Conservation (phyloP, 2,329 filamentous ascomycete genomes). For the Hypoxylon sp. region DNA sequence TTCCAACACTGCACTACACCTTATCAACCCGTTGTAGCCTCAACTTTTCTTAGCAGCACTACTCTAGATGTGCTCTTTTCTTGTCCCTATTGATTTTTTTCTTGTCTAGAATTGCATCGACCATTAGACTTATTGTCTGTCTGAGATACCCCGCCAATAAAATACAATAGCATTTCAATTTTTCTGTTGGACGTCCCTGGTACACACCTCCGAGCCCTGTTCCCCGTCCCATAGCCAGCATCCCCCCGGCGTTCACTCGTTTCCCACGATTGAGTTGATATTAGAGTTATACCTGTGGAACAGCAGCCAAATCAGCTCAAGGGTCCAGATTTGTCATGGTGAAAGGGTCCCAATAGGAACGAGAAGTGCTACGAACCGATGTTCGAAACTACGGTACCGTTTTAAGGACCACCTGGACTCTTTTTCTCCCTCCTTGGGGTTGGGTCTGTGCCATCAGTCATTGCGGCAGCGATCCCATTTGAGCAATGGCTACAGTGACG, state of each 20-base stretch:
- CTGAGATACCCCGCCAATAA: conserved; percentile 35
- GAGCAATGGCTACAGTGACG: conserved; percentile 45
- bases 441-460: conserved; percentile 33
- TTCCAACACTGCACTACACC: conserved; percentile 24
- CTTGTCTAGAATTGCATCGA: conserved; percentile 40
- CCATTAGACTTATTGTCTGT: conserved; percentile 39
- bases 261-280: conserved; percentile 22
- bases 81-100: conserved; percentile 23
- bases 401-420: conserved; percentile 23
- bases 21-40: conserved; percentile 25
- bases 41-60: conserved; percentile 15
- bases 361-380: conserved; percentile 34
- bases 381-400: conserved; percentile 20
- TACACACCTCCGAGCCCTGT: conserved; percentile 26
- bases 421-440: conserved; percentile 22
- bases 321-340: conserved; percentile 36
- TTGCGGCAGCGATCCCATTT: conserved; percentile 22
- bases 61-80: conserved; percentile 1
- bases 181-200: conserved; percentile 25
- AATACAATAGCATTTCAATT: conserved; percentile 26
- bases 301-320: conserved; percentile 28
- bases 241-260: conserved; percentile 24
- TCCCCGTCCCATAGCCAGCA: conserved; percentile 27
- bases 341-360: conserved; percentile 36
- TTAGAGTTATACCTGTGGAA: conserved; percentile 36